A percentile compares a stretch with the other conserved stretches of the same genome.
phyloP scores from a whole-genome alignment of 257 asterid species.

The Nicotiana obtusifolia region DNA sequence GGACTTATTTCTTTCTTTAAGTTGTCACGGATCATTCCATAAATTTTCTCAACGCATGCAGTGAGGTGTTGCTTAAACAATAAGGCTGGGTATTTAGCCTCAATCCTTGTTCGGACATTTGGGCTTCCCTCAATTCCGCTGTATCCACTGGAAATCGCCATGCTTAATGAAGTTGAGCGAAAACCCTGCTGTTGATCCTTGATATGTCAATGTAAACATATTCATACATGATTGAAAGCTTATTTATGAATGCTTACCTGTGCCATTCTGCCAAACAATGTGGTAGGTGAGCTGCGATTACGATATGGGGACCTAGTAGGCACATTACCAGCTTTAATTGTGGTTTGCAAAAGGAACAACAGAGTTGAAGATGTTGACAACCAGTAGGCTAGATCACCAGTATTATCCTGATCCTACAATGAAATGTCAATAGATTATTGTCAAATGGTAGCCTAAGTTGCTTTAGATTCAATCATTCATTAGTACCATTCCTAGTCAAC shows the following conservation, averaged over 20 bases:
- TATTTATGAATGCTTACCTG: constrained; percentile 44
- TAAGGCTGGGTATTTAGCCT: constrained; percentile 87
- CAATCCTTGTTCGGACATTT: constrained; percentile 56
- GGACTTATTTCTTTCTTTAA: constrained; percentile 82
- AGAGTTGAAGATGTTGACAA: constrained; percentile 83
- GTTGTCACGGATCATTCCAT: constrained; percentile 82
- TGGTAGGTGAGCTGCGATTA: constrained; percentile 66
- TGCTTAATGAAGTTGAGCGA: constrained; percentile 57
- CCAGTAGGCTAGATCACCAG: constrained; percentile 75
- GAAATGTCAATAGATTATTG: constrained; percentile 7
- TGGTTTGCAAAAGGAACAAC: constrained; percentile 69
- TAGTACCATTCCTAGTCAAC: constrained; percentile 10
- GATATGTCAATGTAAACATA: constrained; percentile 18
- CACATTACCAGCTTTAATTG: constrained; percentile 77
- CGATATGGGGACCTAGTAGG: constrained; percentile 48
- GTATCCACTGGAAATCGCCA: constrained; percentile 77
- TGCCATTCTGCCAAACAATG: constrained; percentile 81
- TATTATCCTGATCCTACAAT: constrained; percentile 55
- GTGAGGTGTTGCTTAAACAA: constrained; percentile 88
- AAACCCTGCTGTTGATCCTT: constrained; percentile 45
- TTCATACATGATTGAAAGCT: constrained; percentile 12
- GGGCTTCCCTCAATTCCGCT: constrained; percentile 89
- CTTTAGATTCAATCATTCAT: not conserved
- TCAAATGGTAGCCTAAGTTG: not conserved
- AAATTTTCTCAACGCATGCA: constrained; percentile 89